Evolutionary conservation across 257 asterid species (phyloP), one percentile per base, ranked within the genome.

Genomic region (Hygrophila difformis): DNA sequence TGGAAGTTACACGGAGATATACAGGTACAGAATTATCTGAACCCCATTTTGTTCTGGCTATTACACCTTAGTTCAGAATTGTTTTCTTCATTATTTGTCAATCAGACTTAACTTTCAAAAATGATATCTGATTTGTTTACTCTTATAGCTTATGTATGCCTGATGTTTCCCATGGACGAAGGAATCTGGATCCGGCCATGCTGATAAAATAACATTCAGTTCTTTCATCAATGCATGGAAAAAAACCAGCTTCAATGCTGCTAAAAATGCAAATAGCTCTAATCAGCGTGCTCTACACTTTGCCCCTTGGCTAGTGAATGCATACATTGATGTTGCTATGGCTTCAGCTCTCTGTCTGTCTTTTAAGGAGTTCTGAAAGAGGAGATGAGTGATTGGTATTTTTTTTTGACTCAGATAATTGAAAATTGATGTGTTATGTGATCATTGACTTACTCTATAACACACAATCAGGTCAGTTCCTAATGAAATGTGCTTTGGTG

Each of bases 1-100:
- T 91, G 98, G 98, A 91, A 91, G 82, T 77, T 91, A 58, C 92
- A 69, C 49, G 98, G 98, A 49, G 98, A 91, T 60, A 86, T 91
- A 66, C 87, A 85, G 96, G 98, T 91, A 70, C 44, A 40, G 45
- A 28, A 26, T 34, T 24, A 18, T 46, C 51, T 1, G 14, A n/a
- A 14, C 43, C n/a, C n/a, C 39, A 20, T 26, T 19, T 51, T 18
- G 8, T 17, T 45, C 47, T 35, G 14, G 51, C 26, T 31, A 29
- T 18, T 49, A 47, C 46, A 20, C 12, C 50, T 39, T 34, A 9
- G 3, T 42, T 21, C 17, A 38, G 11, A 35, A 36, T 33, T 43
- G 8, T 39, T 37, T 13, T 47, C 16, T 24, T 59, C 21, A 6
- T n/a, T 39, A 1, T 54, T 29, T 58, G 23, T 67, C n/a, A n/a